Conservation (phyloP, 257 asterid genomes). For the Nicotiana knightiana region DNA sequence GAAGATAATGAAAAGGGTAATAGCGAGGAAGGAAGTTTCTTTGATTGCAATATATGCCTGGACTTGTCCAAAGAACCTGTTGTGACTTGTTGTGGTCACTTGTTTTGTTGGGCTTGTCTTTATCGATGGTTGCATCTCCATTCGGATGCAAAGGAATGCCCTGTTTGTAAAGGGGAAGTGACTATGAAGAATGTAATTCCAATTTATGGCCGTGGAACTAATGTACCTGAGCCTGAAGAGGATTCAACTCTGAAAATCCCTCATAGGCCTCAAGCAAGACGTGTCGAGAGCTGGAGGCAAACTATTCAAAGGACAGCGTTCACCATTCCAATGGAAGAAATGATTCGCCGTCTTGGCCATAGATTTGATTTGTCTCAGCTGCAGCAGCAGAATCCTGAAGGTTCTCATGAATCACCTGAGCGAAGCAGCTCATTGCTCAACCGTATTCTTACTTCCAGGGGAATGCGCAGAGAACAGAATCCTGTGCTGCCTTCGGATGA, state of each 20-base stretch:
- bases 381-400: constrained; percentile 35
- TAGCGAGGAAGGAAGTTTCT: constrained; percentile 63
- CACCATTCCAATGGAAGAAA: constrained; percentile 73
- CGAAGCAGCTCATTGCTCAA: constrained; percentile 59
- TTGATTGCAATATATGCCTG: constrained; percentile 91
- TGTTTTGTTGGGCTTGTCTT: constrained; percentile 96
- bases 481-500: constrained; percentile 40
- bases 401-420: constrained; percentile 60
- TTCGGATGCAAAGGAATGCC: constrained; percentile 89
- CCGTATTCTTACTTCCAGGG: constrained; percentile 67
- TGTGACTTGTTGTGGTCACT: constrained; percentile 95
- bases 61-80: constrained; percentile 92
- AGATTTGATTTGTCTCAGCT: constrained; percentile 36
- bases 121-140: constrained; percentile 85
- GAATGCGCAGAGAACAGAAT: constrained; percentile 58
- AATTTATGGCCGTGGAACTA: constrained; percentile 71
- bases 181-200: constrained; percentile 67
- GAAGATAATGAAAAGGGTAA: constrained; percentile 51
- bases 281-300: constrained; percentile 84
- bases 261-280: constrained; percentile 56
- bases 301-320: constrained; percentile 61
- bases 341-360: constrained; percentile 69
- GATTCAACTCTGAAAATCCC: constrained; percentile 57
- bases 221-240: constrained; percentile 30
- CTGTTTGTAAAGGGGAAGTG: constrained; percentile 97